These are phyloP conservation scores for Lecanicillium sp. DNA, from an alignment of 2,329 filamentous ascomycete genomes.

Conservation along the genomic window DNA sequence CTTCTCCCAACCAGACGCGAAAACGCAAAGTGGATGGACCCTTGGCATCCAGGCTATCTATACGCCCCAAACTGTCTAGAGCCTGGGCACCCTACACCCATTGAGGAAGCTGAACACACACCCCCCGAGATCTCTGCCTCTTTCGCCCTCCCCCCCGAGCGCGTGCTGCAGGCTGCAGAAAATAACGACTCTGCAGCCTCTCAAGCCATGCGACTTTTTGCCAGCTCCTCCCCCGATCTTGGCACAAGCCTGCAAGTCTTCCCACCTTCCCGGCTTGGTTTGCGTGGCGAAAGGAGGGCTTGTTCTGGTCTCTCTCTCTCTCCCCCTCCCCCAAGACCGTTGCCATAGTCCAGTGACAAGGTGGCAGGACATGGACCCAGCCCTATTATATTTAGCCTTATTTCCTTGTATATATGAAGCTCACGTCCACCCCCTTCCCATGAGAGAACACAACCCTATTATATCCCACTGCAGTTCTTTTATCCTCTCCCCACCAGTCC, in stretches of 20 bases:
- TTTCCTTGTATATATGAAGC: no score
- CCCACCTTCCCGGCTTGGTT: background rate
- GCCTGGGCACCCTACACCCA: constrained; percentile 9
- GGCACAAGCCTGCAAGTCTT: constrained; percentile 2
- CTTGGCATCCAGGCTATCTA: constrained; percentile 6
- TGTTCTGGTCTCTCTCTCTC: no score
- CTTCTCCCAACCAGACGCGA: background rate
- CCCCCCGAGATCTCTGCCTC: constrained; percentile 2
- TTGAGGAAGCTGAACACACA: constrained; percentile 13
- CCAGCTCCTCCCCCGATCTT: constrained; percentile 11
- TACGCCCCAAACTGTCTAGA: constrained; percentile 1
- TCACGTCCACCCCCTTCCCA: no score
- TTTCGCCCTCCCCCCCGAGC: background rate
- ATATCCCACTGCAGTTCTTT: no score
- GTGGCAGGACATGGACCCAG: no score
- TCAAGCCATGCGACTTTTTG: background rate
- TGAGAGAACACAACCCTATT: no score
- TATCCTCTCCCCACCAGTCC: background rate
- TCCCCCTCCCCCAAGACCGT: no score
- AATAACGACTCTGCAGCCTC: background rate
- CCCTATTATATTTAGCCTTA: no score
- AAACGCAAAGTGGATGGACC: background rate
- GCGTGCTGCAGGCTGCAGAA: background rate
- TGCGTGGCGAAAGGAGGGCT: no score
- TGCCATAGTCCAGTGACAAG: no score